Evolutionary conservation across 768 basidiomycete species (phyloP).

Genomic region (Mrakia blollopis): DNA sequence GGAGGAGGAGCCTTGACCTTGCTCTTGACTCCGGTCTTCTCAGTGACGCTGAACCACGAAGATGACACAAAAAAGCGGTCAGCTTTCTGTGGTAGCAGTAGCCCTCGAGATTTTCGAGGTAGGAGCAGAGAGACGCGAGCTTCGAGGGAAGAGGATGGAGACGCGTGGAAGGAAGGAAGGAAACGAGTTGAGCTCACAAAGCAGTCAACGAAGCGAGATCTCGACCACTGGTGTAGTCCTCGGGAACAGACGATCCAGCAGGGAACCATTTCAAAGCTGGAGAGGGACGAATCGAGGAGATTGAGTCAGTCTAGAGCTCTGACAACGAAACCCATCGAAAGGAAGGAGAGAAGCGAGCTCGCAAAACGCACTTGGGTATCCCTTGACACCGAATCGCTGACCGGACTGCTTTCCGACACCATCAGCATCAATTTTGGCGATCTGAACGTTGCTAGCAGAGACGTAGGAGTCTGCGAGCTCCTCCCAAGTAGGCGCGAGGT

Average conservation of each 20-base stretch:
- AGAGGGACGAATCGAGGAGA: neutral
- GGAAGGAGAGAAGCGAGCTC: conserved; percentile 42
- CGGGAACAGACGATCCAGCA: conserved; percentile 55
- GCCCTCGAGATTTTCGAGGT: neutral
- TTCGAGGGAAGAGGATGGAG: neutral
- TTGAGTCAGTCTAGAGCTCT: neutral
- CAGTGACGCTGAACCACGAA: conserved; percentile 55
- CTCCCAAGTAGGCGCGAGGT: conserved; percentile 81
- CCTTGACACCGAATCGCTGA: conserved; percentile 66
- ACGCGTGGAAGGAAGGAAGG: neutral
- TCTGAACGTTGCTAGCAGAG: conserved; percentile 69
- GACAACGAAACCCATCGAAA: neutral
- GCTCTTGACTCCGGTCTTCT: conserved; percentile 76
- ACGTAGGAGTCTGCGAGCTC: conserved; percentile 82
- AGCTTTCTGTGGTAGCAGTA: neutral
- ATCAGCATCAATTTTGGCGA: conserved; percentile 92
- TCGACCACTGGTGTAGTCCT: conserved; percentile 69
- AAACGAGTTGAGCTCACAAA: conserved; percentile 55
- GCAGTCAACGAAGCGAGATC: conserved; percentile 69
- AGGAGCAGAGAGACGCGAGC: neutral
- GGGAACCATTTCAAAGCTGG: conserved; percentile 77
- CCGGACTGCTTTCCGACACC: conserved; percentile 74
- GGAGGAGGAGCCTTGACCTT: conserved; percentile 80
- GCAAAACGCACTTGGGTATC: conserved; percentile 65
- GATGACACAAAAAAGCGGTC: neutral